Evolutionary conservation across 495 filamentous ascomycete species (phyloP), one percentile per base, ranked within the genome.

Genomic region (Penicillium cataractarum): DNA sequence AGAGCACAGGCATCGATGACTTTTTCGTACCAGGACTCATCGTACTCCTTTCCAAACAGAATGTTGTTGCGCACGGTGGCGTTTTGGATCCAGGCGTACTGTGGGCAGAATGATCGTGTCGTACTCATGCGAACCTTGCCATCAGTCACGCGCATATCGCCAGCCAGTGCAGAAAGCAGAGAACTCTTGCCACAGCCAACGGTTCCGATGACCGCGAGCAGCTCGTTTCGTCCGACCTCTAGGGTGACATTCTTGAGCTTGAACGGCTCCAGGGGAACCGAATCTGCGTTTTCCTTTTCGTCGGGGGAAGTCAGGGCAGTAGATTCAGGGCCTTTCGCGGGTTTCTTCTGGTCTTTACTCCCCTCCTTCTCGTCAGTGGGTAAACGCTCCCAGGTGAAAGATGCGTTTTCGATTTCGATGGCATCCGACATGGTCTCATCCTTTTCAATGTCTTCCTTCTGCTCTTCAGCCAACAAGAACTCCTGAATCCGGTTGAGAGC

Each of bases 81-180:
- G 67, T 97, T 99, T 68, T 97, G 93, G 50, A 99, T 97, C 95
- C 95, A 99, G 4, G 95, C 91, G 69, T 95, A 96, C 68, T 99
- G 95, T 0, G 95, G 92, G 66, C 95, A 99, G 66, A 96, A 97
- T 0, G 93, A 90, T 53, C 93, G 78, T 2, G 86, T 86, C 2
- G 90, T 90, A 50, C 93, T 92, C 56, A 97, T 78, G 6, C 83
- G 82, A 6, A 97, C 82, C 37, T 83, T 79, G 2, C 95, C 95
- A 13, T 77, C 75, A 0, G 91, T 95, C 70, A 87, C 86, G 21
- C 93, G 83, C 95, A 99, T 99, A 65, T 99, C 93, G 31, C 95
- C 93, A 2, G 93, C 94, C 46, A 98, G 75, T 6, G 95, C 93
- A 52, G 92, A 90, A 2, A 99, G 86, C 24, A 99, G 78, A 1